phyloP scores from a whole-genome alignment of 1,139 yeast species.

The Scheffersomyces cryptocercus region DNA sequence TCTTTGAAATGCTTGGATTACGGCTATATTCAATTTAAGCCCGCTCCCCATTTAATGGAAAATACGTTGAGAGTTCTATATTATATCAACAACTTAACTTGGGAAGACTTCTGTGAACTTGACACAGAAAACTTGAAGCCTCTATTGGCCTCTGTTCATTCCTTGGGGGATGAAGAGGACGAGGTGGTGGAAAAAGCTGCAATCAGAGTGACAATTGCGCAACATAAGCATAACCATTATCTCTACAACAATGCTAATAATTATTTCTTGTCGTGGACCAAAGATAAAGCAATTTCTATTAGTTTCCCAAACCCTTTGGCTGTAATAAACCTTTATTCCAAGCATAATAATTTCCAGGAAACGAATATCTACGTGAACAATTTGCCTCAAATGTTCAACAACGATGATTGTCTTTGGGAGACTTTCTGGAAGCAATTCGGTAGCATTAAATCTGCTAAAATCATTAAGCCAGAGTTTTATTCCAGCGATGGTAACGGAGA shows the following conservation, averaged over 20 bases:
- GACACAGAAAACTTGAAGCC: constrained; percentile 11
- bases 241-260: constrained; percentile 17
- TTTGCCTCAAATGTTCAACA: constrained; percentile 44
- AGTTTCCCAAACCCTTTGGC: constrained; percentile 9
- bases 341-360: constrained; percentile 48
- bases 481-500: constrained; percentile 14
- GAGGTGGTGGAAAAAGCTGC: constrained; percentile 33
- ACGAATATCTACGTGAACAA: constrained; percentile 61
- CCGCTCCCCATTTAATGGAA: constrained; percentile 12
- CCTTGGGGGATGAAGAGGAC: constrained; percentile 2
- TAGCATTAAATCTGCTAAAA: constrained; percentile 41
- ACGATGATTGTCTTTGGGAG: constrained; percentile 41
- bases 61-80: constrained; percentile 33
- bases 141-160: constrained; percentile 3
- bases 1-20: constrained; percentile 22
- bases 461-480: constrained; percentile 45
- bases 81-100: constrained; percentile 28
- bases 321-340: constrained; percentile 15
- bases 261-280: constrained; percentile 6
- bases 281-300: constrained; percentile 1
- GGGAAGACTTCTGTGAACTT: constrained; percentile 25
- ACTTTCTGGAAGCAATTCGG: constrained; percentile 46
- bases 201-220: constrained; percentile 37
- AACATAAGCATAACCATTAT: constrained; percentile 41
- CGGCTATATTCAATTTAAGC: constrained; percentile 34